These are phyloP conservation scores for Collybia mongolica DNA, from an alignment of 768 basidiomycete species.

Conservation along the genomic window DNA sequence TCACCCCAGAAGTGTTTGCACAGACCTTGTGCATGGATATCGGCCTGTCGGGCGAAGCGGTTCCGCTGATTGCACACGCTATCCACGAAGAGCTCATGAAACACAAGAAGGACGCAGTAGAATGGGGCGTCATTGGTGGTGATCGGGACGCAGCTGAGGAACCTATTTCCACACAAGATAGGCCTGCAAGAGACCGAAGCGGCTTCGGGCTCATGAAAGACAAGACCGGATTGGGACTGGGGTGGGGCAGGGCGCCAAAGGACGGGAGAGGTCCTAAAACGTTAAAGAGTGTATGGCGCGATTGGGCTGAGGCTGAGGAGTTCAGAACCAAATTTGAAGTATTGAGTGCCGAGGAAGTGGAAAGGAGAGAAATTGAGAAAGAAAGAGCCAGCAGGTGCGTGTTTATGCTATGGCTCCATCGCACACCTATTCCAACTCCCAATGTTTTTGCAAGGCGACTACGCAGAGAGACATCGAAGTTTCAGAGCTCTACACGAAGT, in stretches of 20 bases:
- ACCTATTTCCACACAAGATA: constrained; percentile 23
- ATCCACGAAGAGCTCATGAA: constrained; percentile 94
- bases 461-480: constrained; percentile 40
- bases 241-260: constrained; percentile 74
- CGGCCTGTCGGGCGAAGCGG: constrained; percentile 83
- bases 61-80: constrained; percentile 89
- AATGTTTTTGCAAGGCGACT: constrained; percentile 23
- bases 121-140: constrained; percentile 86
- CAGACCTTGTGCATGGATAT: constrained; percentile 79
- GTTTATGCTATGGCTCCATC: not conserved
- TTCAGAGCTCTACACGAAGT: constrained; percentile 38
- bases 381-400: constrained; percentile 74
- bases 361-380: constrained; percentile 83
- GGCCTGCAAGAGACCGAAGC: constrained; percentile 40
- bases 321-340: constrained; percentile 88
- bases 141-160: constrained; percentile 33
- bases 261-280: constrained; percentile 80
- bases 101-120: constrained; percentile 93
- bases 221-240: constrained; percentile 78
- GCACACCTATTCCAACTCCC: not conserved
- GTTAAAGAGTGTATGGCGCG: constrained; percentile 88
- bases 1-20: constrained; percentile 88
- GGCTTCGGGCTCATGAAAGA: constrained; percentile 67
- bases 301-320: constrained; percentile 91
- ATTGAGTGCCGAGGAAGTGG: constrained; percentile 87